phyloP scores from a whole-genome alignment of 352 stramenopile genomes.

The Aphanomyces invadans region DNA sequence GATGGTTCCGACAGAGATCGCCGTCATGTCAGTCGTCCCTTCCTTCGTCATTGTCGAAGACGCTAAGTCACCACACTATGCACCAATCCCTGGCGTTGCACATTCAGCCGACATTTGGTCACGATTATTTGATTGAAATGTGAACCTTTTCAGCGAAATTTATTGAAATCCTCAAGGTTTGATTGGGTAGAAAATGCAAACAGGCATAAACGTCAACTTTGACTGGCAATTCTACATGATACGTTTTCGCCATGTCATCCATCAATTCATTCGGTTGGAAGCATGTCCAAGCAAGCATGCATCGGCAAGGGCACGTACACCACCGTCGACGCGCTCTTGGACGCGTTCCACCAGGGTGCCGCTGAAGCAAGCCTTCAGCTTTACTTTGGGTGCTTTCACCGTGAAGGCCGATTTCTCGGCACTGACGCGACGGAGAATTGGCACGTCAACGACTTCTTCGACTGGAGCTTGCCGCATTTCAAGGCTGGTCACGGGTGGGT shows the following conservation, averaged over 20 bases:
- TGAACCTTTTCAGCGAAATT: not conserved
- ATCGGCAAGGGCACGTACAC: constrained; percentile 6
- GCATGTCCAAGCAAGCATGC: not conserved
- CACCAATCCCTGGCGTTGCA: not conserved
- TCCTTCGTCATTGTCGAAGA: not conserved
- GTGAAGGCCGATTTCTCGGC: constrained; percentile 20
- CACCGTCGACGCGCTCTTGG: constrained; percentile 10
- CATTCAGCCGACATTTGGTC: not conserved
- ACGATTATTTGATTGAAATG: not conserved
- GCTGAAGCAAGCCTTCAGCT: not conserved
- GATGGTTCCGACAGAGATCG: not conserved
- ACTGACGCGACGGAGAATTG: constrained; percentile 20
- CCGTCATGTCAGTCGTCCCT: not conserved
- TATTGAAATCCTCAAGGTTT: too few relatives aligned
- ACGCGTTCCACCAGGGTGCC: constrained; percentile 18
- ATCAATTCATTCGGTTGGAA: too few relatives aligned
- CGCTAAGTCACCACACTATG: not conserved
- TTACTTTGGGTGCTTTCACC: constrained; percentile 24
- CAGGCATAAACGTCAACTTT: too few relatives aligned
- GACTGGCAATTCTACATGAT: too few relatives aligned
- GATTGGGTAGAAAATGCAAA: not conserved
- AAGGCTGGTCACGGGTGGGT: constrained; percentile 8
- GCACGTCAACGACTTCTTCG: constrained; percentile 23
- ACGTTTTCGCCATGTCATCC: too few relatives aligned
- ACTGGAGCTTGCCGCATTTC: constrained; percentile 15